A percentile compares a stretch with the other conserved stretches of the same genome.
These are phyloP conservation scores for Pseudomonodictys pantanalensis DNA, from an alignment of 495 filamentous ascomycete genomes.

Conservation along the genomic window DNA sequence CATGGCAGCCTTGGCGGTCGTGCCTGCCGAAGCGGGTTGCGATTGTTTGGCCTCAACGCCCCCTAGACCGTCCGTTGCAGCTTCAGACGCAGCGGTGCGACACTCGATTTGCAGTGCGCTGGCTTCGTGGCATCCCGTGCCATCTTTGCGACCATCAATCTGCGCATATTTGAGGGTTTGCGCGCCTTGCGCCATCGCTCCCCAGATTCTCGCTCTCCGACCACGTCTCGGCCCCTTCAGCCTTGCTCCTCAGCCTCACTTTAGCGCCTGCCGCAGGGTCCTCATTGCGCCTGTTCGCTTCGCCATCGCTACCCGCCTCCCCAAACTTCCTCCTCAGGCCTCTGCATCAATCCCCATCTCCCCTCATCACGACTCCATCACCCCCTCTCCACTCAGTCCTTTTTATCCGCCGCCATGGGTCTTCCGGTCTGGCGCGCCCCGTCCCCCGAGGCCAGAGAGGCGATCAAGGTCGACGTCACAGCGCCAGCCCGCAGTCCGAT, in stretches of 20 bases:
- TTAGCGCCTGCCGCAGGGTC: constrained; percentile 16
- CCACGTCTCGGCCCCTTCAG: constrained; percentile 2
- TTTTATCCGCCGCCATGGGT: constrained; percentile 58
- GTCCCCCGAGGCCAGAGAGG: constrained; percentile 54
- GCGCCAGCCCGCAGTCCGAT: constrained; percentile 70
- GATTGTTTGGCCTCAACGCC: constrained; percentile 1
- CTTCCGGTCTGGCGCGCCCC: constrained; percentile 69
- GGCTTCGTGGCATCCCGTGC: too few relatives aligned
- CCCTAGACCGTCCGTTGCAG: too few relatives aligned
- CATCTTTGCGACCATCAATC: neutral
- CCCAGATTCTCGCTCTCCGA: neutral
- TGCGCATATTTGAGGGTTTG: neutral
- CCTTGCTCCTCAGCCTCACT: constrained; percentile 14
- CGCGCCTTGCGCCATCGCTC: neutral
- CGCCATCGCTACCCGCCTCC: constrained; percentile 20
- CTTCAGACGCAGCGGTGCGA: too few relatives aligned
- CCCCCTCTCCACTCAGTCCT: constrained; percentile 7
- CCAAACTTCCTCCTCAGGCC: constrained; percentile 13
- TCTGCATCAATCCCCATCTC: constrained; percentile 19
- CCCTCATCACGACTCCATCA: constrained; percentile 16
- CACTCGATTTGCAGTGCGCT: too few relatives aligned
- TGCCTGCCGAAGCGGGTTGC: neutral
- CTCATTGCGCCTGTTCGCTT: too few relatives aligned
- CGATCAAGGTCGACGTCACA: constrained; percentile 55
- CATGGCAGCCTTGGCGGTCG: constrained; percentile 7